Base-by-base conservation (phyloP, 2,329 filamentous ascomycete genomes). In the Thermothelomyces thermophilus region DNA sequence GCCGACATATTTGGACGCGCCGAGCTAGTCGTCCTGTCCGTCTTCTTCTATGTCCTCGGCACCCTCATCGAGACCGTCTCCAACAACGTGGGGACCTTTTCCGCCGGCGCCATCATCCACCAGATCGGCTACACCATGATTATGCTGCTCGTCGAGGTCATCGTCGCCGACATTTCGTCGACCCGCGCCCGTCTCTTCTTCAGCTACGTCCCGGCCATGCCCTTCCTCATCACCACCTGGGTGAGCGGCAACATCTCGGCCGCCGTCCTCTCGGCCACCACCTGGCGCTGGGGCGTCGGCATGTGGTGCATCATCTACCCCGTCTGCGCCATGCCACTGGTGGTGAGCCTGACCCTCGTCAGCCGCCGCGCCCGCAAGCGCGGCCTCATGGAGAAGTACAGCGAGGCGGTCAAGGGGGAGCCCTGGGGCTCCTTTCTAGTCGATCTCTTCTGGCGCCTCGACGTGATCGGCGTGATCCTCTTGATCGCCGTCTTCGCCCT, bases 231-330 rank as follows among this genome's bases (percentile, higher is more conserved):
- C 65, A 83, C 83, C 65, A 80, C 81, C 1, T 84, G 82, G 81
- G 72, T 83, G 3, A 77, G 75, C 54, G 81, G 81, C 22, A 70
- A 83, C 57, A 65, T 84, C 37, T 70, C 76, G 3, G 51, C 59
- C 3, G 67, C 73, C 0, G 76, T 82, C 1, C 63, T 82, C 1
- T 58, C 50, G 0, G 57, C 52, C 13, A 77, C 75, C 0, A 71
- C 66, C 7, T 84, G 82, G 81, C 65, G 72, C 52, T 83, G 80
- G 80, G 81, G 80, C 28, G 73, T 81, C 28, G 80, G 79, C 57
- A 83, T 84, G 79, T 84, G 76, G 70, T 71, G 69, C 54, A 79
- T 84, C 62, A 81, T 83, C 52, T 83, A 79, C 62, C 73, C 80
- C 3, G 71, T 77, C 19, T 79, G 75, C 61, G 67, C 76, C 3